Evolutionary conservation across 2,329 filamentous ascomycete genomes (phyloP).

Genomic region (Fusarium humuli): DNA sequence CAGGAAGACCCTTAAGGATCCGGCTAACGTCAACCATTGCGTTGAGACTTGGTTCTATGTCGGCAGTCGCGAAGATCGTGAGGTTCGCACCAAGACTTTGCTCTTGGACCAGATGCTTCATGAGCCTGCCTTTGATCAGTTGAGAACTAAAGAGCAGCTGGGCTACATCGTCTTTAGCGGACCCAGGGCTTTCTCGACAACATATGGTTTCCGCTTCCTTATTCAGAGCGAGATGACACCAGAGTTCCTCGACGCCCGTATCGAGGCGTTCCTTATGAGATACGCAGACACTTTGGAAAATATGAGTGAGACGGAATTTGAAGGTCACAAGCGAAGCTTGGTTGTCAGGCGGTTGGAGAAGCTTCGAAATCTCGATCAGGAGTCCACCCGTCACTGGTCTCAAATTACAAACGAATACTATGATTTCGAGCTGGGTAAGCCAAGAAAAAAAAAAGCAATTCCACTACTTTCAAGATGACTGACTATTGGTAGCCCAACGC

Average conservation of each 20-base stretch:
- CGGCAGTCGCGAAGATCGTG: slow-evolving; percentile 75
- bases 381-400: slow-evolving; percentile 84
- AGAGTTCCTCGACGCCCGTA: slow-evolving; percentile 85
- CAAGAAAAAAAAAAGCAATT: not conserved
- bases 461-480: slow-evolving; percentile 10
- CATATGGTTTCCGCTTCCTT: slow-evolving; percentile 86
- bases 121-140: slow-evolving; percentile 93
- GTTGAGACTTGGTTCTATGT: slow-evolving; percentile 82
- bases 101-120: slow-evolving; percentile 91
- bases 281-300: slow-evolving; percentile 74
- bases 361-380: slow-evolving; percentile 89
- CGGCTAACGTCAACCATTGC: slow-evolving; percentile 89
- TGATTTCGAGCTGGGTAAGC: slow-evolving; percentile 86
- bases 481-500: slow-evolving; percentile 67
- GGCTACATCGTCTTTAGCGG: slow-evolving; percentile 96
- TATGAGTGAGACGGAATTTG: slow-evolving; percentile 88
- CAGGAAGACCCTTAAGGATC: slow-evolving; percentile 82
- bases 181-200: slow-evolving; percentile 76
- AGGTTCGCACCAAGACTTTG: slow-evolving; percentile 78
- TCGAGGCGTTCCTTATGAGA: slow-evolving; percentile 82
- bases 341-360: slow-evolving; percentile 90
- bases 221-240: slow-evolving; percentile 92
- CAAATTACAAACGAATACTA: slow-evolving; percentile 89
- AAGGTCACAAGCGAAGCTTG: slow-evolving; percentile 89
- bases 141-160: slow-evolving; percentile 96